Evolutionary conservation across 2,329 filamentous ascomycete species (phyloP), one percentile per base, ranked within the genome.

Genomic region (Graphilbum fragrans): DNA sequence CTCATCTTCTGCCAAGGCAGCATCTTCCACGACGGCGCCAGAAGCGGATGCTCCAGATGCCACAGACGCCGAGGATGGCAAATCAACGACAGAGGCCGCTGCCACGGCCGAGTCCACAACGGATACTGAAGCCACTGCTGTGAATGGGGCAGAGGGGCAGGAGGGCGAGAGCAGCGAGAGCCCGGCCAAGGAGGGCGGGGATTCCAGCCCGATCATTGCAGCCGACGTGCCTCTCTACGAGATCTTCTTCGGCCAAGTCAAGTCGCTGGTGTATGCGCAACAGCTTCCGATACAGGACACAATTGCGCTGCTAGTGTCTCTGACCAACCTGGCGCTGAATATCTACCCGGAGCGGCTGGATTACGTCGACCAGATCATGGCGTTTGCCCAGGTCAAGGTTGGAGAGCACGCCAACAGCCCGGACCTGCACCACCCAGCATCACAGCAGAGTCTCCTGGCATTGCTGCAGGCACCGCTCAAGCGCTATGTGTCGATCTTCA

Each of bases 241-340:
- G 61, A 86, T 96, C 45, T 98, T 96, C 69, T 94, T 96, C 55
- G 82, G 87, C 39, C 92, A 96, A 60, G 92, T 96, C 47, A 83
- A 93, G 56, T 88, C 90, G 54, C 69, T 98, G 39, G 88, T 96
- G 47, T 90, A 87, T 61, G 85, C 84, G 40, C 86, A 95, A 55
- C 81, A 86, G 50, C 70, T 98, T 40, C 83, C 88, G 1, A 90
- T 98, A 49, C 87, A 94, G 59, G 93, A 98, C 58, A 94, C 85
- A 17, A 92, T 94, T 52, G 92, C 88, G 10, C 67, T 98, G 34
- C 70, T 96, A 35, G 90, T 94, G n/a, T 98, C 92, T 5, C 70
- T 98, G 33, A 80, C 83, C 32, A 96, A 96, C 52, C 74, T 98
- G 43, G 87, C 93, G 10, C 72, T 98, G 47, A 96, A 94, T 59